Evolutionary conservation across 1,284 basidiomycete species (phyloP).

Genomic region (Trichosporon inkin): DNA sequence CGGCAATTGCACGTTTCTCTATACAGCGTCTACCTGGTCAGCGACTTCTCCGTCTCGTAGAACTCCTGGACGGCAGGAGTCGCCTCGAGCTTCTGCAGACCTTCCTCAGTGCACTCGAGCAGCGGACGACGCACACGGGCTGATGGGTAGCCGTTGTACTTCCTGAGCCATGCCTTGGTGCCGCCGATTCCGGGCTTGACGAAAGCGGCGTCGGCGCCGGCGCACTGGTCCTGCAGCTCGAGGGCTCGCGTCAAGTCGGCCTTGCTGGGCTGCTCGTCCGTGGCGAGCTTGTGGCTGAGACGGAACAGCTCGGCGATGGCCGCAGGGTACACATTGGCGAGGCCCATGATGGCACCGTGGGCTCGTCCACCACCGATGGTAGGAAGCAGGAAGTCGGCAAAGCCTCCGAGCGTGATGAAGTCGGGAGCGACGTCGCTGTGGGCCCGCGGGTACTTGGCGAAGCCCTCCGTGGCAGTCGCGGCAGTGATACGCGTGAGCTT

Average conservation of each 20-base stretch:
- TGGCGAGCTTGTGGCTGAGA: conserved; percentile 55
- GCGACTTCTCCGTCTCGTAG: conserved; percentile 61
- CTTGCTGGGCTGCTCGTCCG: conserved; percentile 53
- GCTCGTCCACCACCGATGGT: conserved; percentile 58
- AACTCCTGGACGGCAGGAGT: conserved; percentile 66
- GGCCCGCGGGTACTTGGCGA: conserved; percentile 63
- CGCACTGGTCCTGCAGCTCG: conserved; percentile 70
- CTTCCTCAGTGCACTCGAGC: conserved; percentile 59
- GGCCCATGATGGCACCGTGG: conserved; percentile 76
- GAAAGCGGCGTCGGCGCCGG: conserved; percentile 73
- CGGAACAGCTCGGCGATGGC: conserved; percentile 63
- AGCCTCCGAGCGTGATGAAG: conserved; percentile 75
- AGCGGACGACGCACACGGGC: conserved; percentile 71
- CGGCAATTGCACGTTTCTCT: not conserved
- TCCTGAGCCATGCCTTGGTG: conserved; percentile 72
- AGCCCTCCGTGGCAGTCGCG: conserved; percentile 60
- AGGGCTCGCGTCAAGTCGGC: conserved; percentile 67
- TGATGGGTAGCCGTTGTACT: conserved; percentile 59
- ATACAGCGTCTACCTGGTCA: conserved; percentile 35
- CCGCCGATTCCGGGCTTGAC: conserved; percentile 73
- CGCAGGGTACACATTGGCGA: conserved; percentile 69
- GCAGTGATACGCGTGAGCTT: conserved; percentile 79
- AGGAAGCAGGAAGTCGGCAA: conserved; percentile 69
- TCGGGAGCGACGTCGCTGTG: conserved; percentile 48
- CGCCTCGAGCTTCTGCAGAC: conserved; percentile 61